Evolutionary conservation across 805 yeast genomes (phyloP).

Genomic region (Pichia manshurica): DNA sequence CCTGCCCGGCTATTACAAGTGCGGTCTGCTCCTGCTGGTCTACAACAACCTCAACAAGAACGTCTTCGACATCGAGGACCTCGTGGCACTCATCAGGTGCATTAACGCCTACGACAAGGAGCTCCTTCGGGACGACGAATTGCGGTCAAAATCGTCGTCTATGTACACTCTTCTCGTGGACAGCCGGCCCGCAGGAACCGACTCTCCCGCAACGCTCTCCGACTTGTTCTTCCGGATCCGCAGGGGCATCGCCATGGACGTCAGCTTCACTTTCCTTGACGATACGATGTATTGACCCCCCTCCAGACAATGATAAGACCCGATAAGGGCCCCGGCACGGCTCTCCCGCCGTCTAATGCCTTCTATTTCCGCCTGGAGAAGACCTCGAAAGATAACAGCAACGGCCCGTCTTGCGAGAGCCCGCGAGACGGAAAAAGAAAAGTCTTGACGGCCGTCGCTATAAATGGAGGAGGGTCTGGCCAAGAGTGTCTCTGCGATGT

Average conservation of each 20-base stretch:
- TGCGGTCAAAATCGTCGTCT: constrained; percentile 13
- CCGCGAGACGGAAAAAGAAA: not conserved
- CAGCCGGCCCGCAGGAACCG: constrained; percentile 5
- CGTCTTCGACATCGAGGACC: constrained; percentile 18
- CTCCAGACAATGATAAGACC: not conserved
- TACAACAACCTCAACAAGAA: constrained; percentile 28
- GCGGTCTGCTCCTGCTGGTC: constrained; percentile 46
- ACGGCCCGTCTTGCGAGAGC: not conserved
- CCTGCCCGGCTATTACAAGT: constrained; percentile 45
- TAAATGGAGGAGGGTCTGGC: too few species aligned
- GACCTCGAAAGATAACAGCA: not conserved
- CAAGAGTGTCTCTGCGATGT: too few species aligned
- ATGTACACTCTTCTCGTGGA: constrained; percentile 20
- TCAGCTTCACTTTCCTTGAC: constrained; percentile 27
- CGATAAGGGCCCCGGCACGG: too few species aligned
- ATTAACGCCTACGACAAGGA: constrained; percentile 23
- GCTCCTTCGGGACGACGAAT: constrained; percentile 14
- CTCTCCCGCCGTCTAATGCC: not conserved
- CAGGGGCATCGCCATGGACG: constrained; percentile 23
- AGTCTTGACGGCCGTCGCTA: too few species aligned
- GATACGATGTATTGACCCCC: not conserved
- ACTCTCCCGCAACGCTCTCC: constrained; percentile 10
- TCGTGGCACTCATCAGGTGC: constrained; percentile 22
- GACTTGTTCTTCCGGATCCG: constrained; percentile 21
- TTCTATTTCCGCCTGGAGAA: too few species aligned